Base-by-base conservation (phyloP, 2,329 filamentous ascomycete genomes). In the Cephalotrichum gorgonifer region DNA sequence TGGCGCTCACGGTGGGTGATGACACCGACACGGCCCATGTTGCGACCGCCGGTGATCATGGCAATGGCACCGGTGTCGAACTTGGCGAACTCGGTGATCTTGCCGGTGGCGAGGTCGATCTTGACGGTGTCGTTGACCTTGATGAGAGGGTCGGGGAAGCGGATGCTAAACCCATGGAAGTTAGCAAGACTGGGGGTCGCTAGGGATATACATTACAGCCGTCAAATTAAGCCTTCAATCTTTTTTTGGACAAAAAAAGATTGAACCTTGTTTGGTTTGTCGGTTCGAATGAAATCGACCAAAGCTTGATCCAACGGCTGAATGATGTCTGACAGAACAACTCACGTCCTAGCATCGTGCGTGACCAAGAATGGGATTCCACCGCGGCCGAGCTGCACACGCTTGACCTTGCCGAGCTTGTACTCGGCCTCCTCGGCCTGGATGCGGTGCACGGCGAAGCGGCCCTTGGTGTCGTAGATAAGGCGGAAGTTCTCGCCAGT, bases 321-420 rank as follows among this genome's bases (percentile, higher is more conserved):
- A 96, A 90, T 93, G 90, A 96, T 88, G 86, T 86, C 76, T 81
- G 77, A 82, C 76, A 85, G 81, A 86, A 39, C 35, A 39, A 97
- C 91, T 95, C 81, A 98, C 91, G 93, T 98, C 89, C 93, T 86
- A 78, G 93, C 93, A 93, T 98, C 93, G 88, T 98, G 93, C 90
- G 93, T 98, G 88, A 98, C 93, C 89, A 97, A 96, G 90, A 95
- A 98, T 94, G 93, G 93, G 85, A 98, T 95, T 80, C 90, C 93
- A 77, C 93, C 94, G 76, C 89, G 91, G 81, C 93, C 93, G 66
- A 98, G 83, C 81, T 98, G 93, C 57, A 98, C 93, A 68, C 91
- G 86, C 88, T 96, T 96, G 79, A 98, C 93, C 83, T 97, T 98
- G 81, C 90, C 90, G 65, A 98, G 82, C 86, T 98, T 98, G 88